These are phyloP conservation scores for Globisporangium lucens DNA, from an alignment of 352 stramenopile genomes.

Conservation along the genomic window DNA sequence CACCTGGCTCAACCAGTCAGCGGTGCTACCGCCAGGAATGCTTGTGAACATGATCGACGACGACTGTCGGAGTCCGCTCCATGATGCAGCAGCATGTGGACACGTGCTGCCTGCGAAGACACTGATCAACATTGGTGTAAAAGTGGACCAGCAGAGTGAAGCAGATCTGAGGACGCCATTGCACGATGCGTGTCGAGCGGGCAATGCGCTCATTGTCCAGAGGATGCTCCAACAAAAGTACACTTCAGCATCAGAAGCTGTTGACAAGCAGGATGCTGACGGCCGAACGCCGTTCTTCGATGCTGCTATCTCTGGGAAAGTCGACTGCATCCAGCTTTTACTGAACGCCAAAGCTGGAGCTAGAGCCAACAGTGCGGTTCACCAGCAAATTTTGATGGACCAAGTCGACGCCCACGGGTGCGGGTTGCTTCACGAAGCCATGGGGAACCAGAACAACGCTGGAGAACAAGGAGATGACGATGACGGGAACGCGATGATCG, in stretches of 20 bases:
- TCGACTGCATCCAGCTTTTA: conserved; percentile 16
- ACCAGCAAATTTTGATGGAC: neutral
- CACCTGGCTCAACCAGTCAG: conserved; percentile 19
- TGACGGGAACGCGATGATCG: conserved; percentile 5
- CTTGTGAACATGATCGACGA: conserved; percentile 19
- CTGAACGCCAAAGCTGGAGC: conserved; percentile 2
- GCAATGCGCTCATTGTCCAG: neutral
- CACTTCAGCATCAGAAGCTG: no score
- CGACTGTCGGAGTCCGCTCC: conserved; percentile 10
- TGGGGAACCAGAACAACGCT: neutral
- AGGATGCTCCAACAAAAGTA: conserved; percentile 8
- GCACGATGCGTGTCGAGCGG: conserved; percentile 13
- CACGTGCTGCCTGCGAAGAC: conserved; percentile 5
- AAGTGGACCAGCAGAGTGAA: neutral
- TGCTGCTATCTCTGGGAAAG: conserved; percentile 18
- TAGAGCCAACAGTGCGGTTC: neutral
- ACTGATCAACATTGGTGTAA: conserved; percentile 14
- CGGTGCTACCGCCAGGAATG: conserved; percentile 17
- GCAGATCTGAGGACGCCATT: neutral
- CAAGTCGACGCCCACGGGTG: conserved; percentile 10
- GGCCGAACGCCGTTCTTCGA: conserved; percentile 22
- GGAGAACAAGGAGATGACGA: no score
- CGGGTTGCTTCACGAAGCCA: conserved; percentile 10
- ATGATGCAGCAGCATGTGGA: conserved; percentile 8
- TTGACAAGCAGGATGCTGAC: neutral